A percentile compares a stretch with the other conserved stretches of the same genome.
These are phyloP conservation scores for Clarireedia homoeocarpa DNA, from an alignment of 2,329 filamentous ascomycete genomes.

Conservation along the genomic window DNA sequence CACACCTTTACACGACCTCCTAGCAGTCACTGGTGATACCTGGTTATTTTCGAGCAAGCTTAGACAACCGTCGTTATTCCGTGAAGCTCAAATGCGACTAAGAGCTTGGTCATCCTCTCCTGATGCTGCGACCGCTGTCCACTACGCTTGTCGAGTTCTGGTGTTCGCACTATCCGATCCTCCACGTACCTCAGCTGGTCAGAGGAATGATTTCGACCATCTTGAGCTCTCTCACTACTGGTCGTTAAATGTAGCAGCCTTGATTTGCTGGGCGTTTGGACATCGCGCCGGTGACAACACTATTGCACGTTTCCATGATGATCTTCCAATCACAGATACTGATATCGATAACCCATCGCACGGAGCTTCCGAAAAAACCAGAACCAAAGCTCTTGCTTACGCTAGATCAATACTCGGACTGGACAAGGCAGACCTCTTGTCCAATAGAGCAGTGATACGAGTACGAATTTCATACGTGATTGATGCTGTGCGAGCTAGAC, in stretches of 20 bases:
- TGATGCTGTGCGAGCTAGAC: conserved; percentile 38
- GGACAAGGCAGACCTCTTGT: conserved; percentile 34
- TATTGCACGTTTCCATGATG: not conserved
- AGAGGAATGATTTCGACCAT: not conserved
- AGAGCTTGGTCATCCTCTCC: conserved; percentile 38
- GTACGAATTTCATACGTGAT: conserved; percentile 40
- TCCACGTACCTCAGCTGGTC: not conserved
- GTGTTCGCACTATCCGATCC: conserved; percentile 35
- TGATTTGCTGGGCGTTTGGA: conserved; percentile 53
- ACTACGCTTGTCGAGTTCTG: conserved; percentile 46
- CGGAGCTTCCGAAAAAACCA: conserved; percentile 3
- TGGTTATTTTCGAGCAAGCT: conserved; percentile 52
- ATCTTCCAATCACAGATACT: not conserved
- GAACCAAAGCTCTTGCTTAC: conserved; percentile 27
- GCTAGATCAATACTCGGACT: conserved; percentile 34
- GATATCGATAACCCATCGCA: not conserved
- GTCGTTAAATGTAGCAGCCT: conserved; percentile 47
- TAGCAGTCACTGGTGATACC: conserved; percentile 50
- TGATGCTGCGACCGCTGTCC: conserved; percentile 38
- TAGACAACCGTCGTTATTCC: conserved; percentile 35
- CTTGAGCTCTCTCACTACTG: conserved; percentile 42
- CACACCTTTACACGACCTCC: conserved; percentile 49
- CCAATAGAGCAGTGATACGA: conserved; percentile 30
- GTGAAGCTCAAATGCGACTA: conserved; percentile 40
- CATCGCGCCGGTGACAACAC: conserved; percentile 23